A percentile compares a stretch with the other conserved stretches of the same genome.
Conservation (phyloP, 176 grass and related monocot species). For the Rhynchospora tenuis region DNA sequence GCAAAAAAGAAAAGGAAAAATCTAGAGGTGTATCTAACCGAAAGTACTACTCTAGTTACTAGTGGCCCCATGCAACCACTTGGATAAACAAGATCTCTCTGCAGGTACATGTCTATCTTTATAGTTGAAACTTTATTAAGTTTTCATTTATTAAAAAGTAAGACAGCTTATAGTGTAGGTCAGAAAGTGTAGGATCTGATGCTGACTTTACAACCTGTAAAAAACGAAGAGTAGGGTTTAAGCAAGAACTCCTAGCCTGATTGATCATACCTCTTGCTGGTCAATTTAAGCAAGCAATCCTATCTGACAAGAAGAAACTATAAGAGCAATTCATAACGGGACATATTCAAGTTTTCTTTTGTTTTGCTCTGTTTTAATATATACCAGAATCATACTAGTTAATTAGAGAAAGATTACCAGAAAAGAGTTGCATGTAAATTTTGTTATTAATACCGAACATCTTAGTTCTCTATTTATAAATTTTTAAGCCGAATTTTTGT, state of each 20-base stretch:
- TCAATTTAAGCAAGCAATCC: neutral
- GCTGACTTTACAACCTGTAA: conserved; percentile 27
- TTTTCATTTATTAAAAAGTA: neutral
- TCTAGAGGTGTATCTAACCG: neutral
- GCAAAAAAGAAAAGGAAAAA: neutral
- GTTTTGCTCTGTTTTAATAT: neutral
- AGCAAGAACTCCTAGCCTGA: conserved; percentile 2
- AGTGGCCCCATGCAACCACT: neutral
- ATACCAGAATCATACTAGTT: neutral
- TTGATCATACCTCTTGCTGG: neutral
- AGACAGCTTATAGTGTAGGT: conserved; percentile 19
- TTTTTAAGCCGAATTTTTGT: neutral
- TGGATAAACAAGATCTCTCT: conserved; percentile 10
- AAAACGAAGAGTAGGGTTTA: conserved; percentile 20
- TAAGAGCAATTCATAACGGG: neutral
- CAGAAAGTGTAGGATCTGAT: conserved; percentile 21
- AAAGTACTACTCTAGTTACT: neutral
- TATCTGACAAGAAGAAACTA: neutral
- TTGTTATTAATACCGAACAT: neutral
- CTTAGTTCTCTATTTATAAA: neutral
- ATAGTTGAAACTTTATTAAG: conserved; percentile 1
- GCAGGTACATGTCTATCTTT: conserved; percentile 5
- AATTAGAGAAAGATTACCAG: neutral
- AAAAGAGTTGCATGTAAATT: neutral
- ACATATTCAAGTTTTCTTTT: neutral